Evolutionary conservation across 1,284 basidiomycete genomes (phyloP).

Genomic region (Tylopilus orsonianus): DNA sequence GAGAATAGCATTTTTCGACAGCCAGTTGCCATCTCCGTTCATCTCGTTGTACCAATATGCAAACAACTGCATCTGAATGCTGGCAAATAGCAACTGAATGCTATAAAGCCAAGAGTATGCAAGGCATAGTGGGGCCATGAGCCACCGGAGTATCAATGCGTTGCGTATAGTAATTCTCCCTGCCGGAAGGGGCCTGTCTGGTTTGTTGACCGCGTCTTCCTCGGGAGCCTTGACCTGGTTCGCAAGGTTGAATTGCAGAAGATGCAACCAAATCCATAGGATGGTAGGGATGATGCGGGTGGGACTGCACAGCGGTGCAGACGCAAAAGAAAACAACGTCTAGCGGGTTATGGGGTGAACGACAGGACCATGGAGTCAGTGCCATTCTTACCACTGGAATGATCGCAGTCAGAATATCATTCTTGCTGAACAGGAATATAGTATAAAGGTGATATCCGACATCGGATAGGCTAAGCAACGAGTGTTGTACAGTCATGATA

Average conservation of each 20-base stretch:
- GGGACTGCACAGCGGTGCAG: constrained; percentile 28
- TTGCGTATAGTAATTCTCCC: constrained; percentile 34
- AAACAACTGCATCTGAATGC: constrained; percentile 32
- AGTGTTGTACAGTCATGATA: constrained; percentile 16
- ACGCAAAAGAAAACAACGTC: constrained; percentile 37
- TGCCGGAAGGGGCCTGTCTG: constrained; percentile 40
- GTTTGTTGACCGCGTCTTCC: constrained; percentile 44
- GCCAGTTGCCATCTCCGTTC: constrained; percentile 37
- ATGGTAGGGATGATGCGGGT: constrained; percentile 26
- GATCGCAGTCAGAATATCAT: constrained; percentile 41
- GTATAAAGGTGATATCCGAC: constrained; percentile 31
- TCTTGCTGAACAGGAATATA: constrained; percentile 42
- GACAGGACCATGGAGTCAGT: too few relatives aligned
- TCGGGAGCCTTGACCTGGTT: constrained; percentile 41
- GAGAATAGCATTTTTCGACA: constrained; percentile 36
- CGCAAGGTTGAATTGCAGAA: constrained; percentile 42
- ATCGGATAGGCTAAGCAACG: constrained; percentile 6
- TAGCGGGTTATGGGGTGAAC: not conserved
- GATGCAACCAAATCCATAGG: constrained; percentile 44
- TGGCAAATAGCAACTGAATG: constrained; percentile 28
- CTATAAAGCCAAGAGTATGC: constrained; percentile 34
- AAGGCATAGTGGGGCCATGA: constrained; percentile 35
- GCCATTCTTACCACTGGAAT: constrained; percentile 38
- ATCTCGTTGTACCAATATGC: constrained; percentile 39
- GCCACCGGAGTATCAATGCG: constrained; percentile 38